phyloP scores from a whole-genome alignment of 305 asterid species.

The Euphrasia arctica region DNA sequence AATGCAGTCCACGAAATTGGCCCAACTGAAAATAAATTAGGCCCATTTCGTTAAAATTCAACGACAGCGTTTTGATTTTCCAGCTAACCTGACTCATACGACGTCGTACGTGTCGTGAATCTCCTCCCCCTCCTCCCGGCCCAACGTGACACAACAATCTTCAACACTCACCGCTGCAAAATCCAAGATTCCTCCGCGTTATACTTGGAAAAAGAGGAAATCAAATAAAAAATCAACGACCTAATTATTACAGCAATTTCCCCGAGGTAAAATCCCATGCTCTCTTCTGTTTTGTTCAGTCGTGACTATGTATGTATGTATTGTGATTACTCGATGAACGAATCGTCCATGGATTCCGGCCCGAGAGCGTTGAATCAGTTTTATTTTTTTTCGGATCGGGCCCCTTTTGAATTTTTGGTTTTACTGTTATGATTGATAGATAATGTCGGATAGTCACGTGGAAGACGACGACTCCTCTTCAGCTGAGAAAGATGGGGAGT shows the following conservation, averaged over 20 bases:
- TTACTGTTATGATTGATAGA: slow-evolving; percentile 36
- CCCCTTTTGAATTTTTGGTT: slow-evolving; percentile 21
- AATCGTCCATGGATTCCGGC: neutral
- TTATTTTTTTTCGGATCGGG: slow-evolving; percentile 49
- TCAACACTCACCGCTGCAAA: slow-evolving; percentile 40
- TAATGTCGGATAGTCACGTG: slow-evolving; percentile 48
- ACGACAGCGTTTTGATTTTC: slow-evolving; percentile 23
- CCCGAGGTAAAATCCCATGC: slow-evolving; percentile 30
- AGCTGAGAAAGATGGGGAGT: slow-evolving; percentile 43
- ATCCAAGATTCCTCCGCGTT: slow-evolving; percentile 41
- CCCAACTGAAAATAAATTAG: neutral
- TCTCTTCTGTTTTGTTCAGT: slow-evolving; percentile 23
- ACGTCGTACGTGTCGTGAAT: slow-evolving; percentile 31
- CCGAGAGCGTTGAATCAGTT: slow-evolving; percentile 28
- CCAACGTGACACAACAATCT: slow-evolving; percentile 33
- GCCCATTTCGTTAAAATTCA: neutral
- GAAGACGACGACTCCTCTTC: slow-evolving; percentile 32
- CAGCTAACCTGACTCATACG: slow-evolving; percentile 23
- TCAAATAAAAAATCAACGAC: neutral
- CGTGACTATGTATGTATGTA: slow-evolving; percentile 8
- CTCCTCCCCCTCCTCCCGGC: slow-evolving; percentile 19
- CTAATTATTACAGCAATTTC: slow-evolving; percentile 29
- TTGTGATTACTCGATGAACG: slow-evolving; percentile 10
- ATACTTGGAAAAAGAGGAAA: slow-evolving; percentile 24
- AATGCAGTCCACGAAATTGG: neutral